phyloP scores from a whole-genome alignment of 805 yeast genomes.

The Blastobotrys americana region DNA sequence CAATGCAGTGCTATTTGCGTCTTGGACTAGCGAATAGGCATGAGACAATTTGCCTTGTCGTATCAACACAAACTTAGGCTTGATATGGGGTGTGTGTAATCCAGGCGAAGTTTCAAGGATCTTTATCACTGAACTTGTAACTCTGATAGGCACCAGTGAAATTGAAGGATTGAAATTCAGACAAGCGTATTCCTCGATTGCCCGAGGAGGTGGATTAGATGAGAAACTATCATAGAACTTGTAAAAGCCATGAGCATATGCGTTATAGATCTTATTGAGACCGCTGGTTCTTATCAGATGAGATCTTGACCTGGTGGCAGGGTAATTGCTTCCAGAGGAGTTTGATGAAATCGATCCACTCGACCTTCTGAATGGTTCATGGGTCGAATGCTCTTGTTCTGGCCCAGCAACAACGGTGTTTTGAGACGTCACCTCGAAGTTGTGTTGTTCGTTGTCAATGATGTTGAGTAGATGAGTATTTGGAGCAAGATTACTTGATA shows the following conservation, averaged over 20 bases:
- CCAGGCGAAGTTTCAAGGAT: slow-evolving; percentile 13
- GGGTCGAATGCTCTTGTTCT: no score
- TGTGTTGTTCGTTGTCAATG: no score
- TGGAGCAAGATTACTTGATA: no score
- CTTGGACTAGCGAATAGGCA: slow-evolving; percentile 23
- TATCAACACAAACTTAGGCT: slow-evolving; percentile 18
- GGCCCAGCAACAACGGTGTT: no score
- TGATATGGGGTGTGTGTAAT: slow-evolving; percentile 6
- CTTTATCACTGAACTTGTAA: slow-evolving; percentile 16
- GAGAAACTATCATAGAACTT: neutral
- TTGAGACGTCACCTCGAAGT: no score
- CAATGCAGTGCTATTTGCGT: slow-evolving; percentile 8
- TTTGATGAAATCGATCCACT: no score
- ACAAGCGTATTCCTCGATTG: neutral
- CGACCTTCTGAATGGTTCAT: no score
- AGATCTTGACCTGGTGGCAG: no score
- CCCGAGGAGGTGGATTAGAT: neutral
- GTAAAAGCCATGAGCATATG: neutral
- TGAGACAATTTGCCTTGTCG: slow-evolving; percentile 22
- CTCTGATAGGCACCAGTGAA: slow-evolving; percentile 17
- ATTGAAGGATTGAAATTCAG: slow-evolving; percentile 5
- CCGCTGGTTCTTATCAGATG: neutral
- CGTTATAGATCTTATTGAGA: neutral
- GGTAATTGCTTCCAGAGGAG: no score
- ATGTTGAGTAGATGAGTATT: no score